A percentile compares a stretch with the other conserved stretches of the same genome.
phyloP scores from a whole-genome alignment of 2,329 filamentous ascomycete genomes.

The Sporothrix dimorphospora region DNA sequence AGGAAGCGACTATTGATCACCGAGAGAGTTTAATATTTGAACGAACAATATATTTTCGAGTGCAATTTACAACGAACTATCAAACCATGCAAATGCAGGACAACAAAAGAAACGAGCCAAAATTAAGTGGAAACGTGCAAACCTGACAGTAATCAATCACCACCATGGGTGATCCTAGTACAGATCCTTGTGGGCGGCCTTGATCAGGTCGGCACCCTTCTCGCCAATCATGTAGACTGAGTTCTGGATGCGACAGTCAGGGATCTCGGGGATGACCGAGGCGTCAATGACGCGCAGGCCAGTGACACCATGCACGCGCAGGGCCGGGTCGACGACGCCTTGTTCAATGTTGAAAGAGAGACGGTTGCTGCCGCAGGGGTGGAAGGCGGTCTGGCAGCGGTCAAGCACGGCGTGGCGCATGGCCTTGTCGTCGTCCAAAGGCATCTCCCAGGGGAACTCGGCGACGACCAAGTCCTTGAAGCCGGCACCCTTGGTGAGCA shows the following conservation, averaged over 20 bases:
- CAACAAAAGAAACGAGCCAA: not conserved
- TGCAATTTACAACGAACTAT: not conserved
- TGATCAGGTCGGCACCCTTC: constrained; percentile 54
- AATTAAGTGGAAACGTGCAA: not conserved
- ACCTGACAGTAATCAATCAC: not conserved
- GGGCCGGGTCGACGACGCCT: constrained; percentile 53
- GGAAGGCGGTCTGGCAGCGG: constrained; percentile 62
- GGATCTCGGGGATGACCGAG: constrained; percentile 29
- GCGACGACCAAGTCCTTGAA: constrained; percentile 57
- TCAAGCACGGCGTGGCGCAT: constrained; percentile 62
- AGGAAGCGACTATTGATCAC: not conserved
- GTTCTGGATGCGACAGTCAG: constrained; percentile 57
- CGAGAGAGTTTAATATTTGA: too few relatives aligned
- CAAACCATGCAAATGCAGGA: not conserved
- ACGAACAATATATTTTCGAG: not conserved
- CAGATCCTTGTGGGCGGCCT: constrained; percentile 42
- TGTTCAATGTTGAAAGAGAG: constrained; percentile 57
- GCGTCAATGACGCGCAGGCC: constrained; percentile 32
- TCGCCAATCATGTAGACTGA: constrained; percentile 64
- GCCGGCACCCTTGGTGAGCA: constrained; percentile 59
- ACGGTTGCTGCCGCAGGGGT: constrained; percentile 60
- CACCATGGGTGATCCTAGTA: not conserved
- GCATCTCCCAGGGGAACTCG: constrained; percentile 65
- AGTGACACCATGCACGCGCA: constrained; percentile 31
- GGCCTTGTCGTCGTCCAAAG: constrained; percentile 55